Base-by-base conservation (phyloP, 805 yeast genomes). In the Barnettozyma siamensis region DNA sequence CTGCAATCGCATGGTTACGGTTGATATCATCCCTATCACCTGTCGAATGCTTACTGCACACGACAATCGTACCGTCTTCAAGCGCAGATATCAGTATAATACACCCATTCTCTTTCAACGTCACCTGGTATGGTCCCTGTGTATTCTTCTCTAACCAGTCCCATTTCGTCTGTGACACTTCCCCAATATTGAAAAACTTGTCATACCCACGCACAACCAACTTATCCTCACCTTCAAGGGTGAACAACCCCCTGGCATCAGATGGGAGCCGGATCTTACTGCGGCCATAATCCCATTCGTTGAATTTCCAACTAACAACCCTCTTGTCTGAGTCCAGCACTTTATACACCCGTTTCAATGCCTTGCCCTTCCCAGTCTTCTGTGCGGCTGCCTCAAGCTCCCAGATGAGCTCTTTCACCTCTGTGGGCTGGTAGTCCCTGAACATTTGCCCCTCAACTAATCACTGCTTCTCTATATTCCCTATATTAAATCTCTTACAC, bases 91-190 rank as follows among this genome's bases (percentile, higher is more conserved):
- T 72, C 45, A 93, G 78, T 2, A 86, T 79, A 40, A 93, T 88
- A 55, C 97, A 93, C 0, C 99, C 99, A 57, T 93, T 93, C 43
- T 94, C 94, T 58, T 93, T 93, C 29, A 82, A 68, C 0, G 96
- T 80, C 2, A 88, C 75, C 16, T 73, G 75, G 59, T 83, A 93
- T 0, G 97, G 96, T 0, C 96, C 96, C 5, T 31, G 26, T 0
- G 93, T 81, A 26, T 67, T 51, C 1, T 49, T 36, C n/a, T 54
- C 50, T 5, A 88, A 56, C 50, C 58, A 54, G 0, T 61, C 63
- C 67, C 78, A 69, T 44, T 67, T 72, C 0, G 95, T 82, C 6
- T 48, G 47, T 0, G 63, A 48, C 2, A 73, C 69, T 58, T 93
- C 99, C 46, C 70, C 75, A 4, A 88, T 67, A 56, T 85, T 91